Evolutionary conservation across 2,329 filamentous ascomycete species (phyloP), one percentile per base, ranked within the genome.

Genomic region (Hypoxylon sp.): DNA sequence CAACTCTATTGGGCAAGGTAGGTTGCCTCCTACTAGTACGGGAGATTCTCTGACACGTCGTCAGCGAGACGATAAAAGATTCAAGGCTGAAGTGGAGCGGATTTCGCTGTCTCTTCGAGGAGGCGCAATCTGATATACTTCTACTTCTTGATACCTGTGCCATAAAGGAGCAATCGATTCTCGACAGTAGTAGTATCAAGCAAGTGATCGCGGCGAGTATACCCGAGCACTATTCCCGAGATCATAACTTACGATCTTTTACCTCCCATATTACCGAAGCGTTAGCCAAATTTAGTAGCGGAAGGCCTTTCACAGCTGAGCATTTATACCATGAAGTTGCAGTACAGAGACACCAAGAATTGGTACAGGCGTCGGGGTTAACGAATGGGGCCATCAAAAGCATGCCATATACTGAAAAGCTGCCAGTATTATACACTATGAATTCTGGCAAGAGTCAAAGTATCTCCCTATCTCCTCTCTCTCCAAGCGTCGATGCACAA

Each of bases 1-100:
- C 87, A 90, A 77, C 81, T 90, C 27, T 90, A 89, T 77, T 91
- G 89, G 89, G 88, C 89, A 64, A 88, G 87, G 89, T 91, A 83
- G 82, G 88, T 84, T 64, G 69, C 73, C 30, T 70, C 53, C 65
- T 20, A 64, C 56, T 63, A 70, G 55, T 72, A 42, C 61, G 60
- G 64, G 65, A 53, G 40, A 50, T 76, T 67, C 78, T 80, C 82
- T 85, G 77, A 86, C 75, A 71, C 63, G 37, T 49, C 73, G 51
- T 57, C 76, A 91, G 89, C 79, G 88, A 88, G 78, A 69, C 83
- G 49, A 82, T 84, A 51, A 85, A 87, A 68, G 86, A 89, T 75
- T 82, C 87, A 33, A 89, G 85, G 77, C 80, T 91, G 30, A 90
- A 87, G 73, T 91, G 89, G 89, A 85, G 86, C 71, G 86, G 86